Base-by-base conservation (phyloP, 2,329 filamentous ascomycete genomes). In the Herpomyces periplanetae region DNA sequence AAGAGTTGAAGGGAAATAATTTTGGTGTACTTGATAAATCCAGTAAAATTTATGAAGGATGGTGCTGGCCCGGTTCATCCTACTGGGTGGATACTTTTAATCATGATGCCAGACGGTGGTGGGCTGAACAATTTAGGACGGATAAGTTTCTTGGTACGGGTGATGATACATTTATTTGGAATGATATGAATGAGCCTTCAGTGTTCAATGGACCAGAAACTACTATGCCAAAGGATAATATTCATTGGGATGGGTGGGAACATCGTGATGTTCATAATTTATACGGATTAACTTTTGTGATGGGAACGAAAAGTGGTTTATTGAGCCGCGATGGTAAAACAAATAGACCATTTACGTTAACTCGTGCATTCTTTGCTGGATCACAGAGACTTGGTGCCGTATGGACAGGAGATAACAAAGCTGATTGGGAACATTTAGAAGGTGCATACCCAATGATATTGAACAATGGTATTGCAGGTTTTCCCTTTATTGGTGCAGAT, bases 111-210 rank as follows among this genome's bases (percentile, higher is more conserved):
- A 54, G 64, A 20, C 55, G 64, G 25, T 96, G 80, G 80, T 96
- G 80, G 75, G 63, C 57, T 28, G 42, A 48, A 2, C 50, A 91
- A 5, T 91, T 85, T 49, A 61, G 64, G 31, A 91, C 84, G 28
- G 58, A 68, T 34, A 51, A 43, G 15, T 96, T 88, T 49, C 66
- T 68, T 37, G 73, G 71, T 18, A 69, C 69, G 1, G 50, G 61
- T 29, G 48, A 60, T 26, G 96, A 91, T 37, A 61, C 68, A 0
- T 88, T 69, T 39, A 56, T 96, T 30, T 96, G 80, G 80, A 96
- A 96, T 37, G 80, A 96, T 37, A 96, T 96, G 80, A 91, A 88
- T 34, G 80, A 96, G 42, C 80, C 80, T 1, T 91, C 80, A 0
- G 80, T 96, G 2, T 96, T 96, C 46, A 91, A 91, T 35, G 80